Evolutionary conservation across 352 stramenopile genomes (phyloP).

Genomic region (Thalassiosira hispida): DNA sequence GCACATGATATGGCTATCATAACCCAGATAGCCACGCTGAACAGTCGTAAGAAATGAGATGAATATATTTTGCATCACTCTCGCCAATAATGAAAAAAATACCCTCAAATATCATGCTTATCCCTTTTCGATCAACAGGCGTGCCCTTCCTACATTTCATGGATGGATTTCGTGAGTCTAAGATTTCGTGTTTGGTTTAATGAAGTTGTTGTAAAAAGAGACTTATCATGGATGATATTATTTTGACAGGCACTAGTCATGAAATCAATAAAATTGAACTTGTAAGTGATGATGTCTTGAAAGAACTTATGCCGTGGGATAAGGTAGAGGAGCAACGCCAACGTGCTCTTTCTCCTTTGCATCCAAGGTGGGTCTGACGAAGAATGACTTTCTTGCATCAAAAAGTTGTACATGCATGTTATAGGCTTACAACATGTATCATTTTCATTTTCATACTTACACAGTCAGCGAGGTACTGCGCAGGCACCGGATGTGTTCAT

Average conservation of each 20-base stretch:
- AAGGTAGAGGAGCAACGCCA: conserved; percentile 72
- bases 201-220: background rate
- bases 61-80: too few relatives aligned
- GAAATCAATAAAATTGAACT: conserved; percentile 89
- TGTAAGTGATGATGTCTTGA: conserved; percentile 61
- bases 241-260: conserved; percentile 68
- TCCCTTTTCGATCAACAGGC: too few relatives aligned
- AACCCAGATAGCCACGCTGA: conserved; percentile 90
- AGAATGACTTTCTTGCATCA: background rate
- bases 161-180: conserved; percentile 85
- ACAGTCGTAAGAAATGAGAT: too few relatives aligned
- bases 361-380: conserved; percentile 61
- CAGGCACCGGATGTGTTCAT: conserved; percentile 91
- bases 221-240: background rate
- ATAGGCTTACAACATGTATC: conserved; percentile 12
- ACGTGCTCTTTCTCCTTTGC: conserved; percentile 66
- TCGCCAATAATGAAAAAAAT: too few relatives aligned
- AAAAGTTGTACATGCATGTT: background rate
- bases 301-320: conserved; percentile 66
- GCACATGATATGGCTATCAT: conserved; percentile 92
- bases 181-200: background rate
- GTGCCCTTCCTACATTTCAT: conserved; percentile 93
- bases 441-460: conserved; percentile 81
- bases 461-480: conserved; percentile 73
- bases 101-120: too few relatives aligned